Base-by-base conservation (phyloP, 2,329 filamentous ascomycete genomes). In the Rugonectria rugulosa region DNA sequence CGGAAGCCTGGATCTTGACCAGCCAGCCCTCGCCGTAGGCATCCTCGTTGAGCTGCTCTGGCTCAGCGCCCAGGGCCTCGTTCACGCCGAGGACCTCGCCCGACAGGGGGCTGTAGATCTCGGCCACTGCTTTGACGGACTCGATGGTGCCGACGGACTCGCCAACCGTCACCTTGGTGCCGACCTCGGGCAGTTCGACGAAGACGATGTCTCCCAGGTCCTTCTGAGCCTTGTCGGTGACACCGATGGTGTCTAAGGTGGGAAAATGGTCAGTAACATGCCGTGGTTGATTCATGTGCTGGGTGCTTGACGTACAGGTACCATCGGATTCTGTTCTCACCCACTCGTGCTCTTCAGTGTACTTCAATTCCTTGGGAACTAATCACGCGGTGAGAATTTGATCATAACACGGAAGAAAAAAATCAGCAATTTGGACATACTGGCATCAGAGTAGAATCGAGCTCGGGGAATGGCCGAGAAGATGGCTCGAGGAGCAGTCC, bases 291-390 rank as follows among this genome's bases (percentile, higher is more conserved):
- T 34, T 45, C 3, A 8, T 6, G 4, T 6, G 6, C 11, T n/a
- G 9, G 15, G 6, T 2, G 6, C 9, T 26, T 40, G 5, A 50
- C 64, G 53, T 62, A 69, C 67, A 69, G 70, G 86, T 85, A 73
- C 92, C 88, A 6, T 51, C 36, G 6, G 60, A 86, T 44, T 95
- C n/a, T n/a, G n/a, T 77, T 74, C 95, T 90, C 72, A 97, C 85
- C 92, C 92, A 97, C 79, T 97, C 92, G 79, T 97, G 92, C 72
- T 95, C 92, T 72, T 92, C 87, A 52, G 92, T 96, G 80, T 94
- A 97, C 74, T 24, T 27, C 19, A 37, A 17, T 3, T 50, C 23
- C 38, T 26, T 9, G 4, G 23, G 17, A 20, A 42, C 29, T 7
- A 7, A 24, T 2, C 2, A 4, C 4, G 19, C 20, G 8, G 8